phyloP scores from a whole-genome alignment of 495 filamentous ascomycete species.

The Xylaria scruposa region DNA sequence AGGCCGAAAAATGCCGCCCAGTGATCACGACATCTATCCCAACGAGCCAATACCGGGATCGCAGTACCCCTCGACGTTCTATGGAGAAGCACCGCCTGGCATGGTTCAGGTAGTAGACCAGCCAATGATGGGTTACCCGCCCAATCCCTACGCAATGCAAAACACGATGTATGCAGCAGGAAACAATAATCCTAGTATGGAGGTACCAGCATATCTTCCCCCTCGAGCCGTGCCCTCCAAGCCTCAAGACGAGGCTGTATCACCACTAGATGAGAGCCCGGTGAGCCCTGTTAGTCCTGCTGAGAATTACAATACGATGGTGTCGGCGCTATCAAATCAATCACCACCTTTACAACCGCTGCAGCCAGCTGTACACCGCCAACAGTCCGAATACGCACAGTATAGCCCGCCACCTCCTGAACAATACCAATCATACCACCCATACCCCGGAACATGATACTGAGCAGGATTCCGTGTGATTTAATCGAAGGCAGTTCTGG shows the following conservation, averaged over 20 bases:
- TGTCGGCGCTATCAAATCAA: conserved; percentile 40
- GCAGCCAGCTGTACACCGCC: conserved; percentile 19
- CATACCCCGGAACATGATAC: conserved; percentile 36
- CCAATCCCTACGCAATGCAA: conserved; percentile 21
- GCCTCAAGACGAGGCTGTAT: conserved; percentile 38
- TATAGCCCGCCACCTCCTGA: conserved; percentile 37
- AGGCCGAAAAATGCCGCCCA: conserved; percentile 29
- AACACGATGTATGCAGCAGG: conserved; percentile 8
- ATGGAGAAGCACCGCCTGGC: conserved; percentile 39
- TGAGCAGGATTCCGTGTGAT: background rate
- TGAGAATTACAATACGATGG: conserved; percentile 36
- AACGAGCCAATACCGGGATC: conserved; percentile 31
- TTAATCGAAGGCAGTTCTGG: background rate
- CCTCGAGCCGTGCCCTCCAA: conserved; percentile 25
- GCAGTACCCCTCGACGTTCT: conserved; percentile 39
- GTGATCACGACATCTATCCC: conserved; percentile 26
- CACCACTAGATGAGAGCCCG: conserved; percentile 29
- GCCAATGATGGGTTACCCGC: conserved; percentile 31
- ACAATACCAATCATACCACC: conserved; percentile 39
- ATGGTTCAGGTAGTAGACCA: conserved; percentile 36
- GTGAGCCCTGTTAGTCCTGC: conserved; percentile 35
- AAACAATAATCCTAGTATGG: background rate
- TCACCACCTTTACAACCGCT: conserved; percentile 37
- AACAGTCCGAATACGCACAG: conserved; percentile 38
- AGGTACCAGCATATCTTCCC: conserved; percentile 30